Conservation (phyloP, 2,329 filamentous ascomycete genomes). For the Byssochlamys sp. region DNA sequence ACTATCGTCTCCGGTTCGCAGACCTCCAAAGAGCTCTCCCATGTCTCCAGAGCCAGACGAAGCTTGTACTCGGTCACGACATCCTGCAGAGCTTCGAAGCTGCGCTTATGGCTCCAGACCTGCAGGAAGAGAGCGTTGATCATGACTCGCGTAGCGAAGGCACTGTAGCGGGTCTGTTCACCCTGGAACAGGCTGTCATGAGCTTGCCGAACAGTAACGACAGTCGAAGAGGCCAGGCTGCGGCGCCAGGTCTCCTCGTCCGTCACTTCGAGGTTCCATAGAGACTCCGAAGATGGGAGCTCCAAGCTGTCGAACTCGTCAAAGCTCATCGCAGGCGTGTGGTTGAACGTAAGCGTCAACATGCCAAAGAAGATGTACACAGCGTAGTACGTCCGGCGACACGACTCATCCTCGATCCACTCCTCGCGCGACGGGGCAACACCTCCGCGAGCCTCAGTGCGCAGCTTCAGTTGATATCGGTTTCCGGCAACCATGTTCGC, state of each 20-base stretch:
- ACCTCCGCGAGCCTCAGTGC: constrained; percentile 74
- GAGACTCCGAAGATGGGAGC: constrained; percentile 80
- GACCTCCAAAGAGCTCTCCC: constrained; percentile 89
- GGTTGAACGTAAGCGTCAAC: constrained; percentile 90
- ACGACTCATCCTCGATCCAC: constrained; percentile 95
- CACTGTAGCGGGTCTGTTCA: constrained; percentile 81
- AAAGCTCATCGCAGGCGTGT: constrained; percentile 94
- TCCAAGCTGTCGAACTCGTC: constrained; percentile 93
- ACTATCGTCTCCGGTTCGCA: constrained; percentile 85
- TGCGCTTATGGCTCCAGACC: constrained; percentile 98
- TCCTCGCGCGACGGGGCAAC: constrained; percentile 68
- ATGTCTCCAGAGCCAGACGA: constrained; percentile 88
- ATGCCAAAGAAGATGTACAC: constrained; percentile 99
- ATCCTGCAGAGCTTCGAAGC: constrained; percentile 91
- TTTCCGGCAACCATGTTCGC: constrained; percentile 99
- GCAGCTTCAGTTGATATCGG: constrained; percentile 87
- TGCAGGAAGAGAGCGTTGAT: constrained; percentile 97
- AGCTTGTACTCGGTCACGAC: constrained; percentile 98
- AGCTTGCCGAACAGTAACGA: constrained; percentile 81
- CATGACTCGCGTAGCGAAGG: constrained; percentile 94
- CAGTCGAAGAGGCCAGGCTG: constrained; percentile 58
- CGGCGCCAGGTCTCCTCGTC: constrained; percentile 82
- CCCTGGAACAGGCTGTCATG: constrained; percentile 94
- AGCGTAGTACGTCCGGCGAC: constrained; percentile 90
- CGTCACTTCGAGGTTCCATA: constrained; percentile 77